A percentile compares a stretch with the other conserved stretches of the same genome.
Evolutionary conservation across 2,329 filamentous ascomycete species (phyloP).

Genomic region (Ploettnerulaceae sp.): DNA sequence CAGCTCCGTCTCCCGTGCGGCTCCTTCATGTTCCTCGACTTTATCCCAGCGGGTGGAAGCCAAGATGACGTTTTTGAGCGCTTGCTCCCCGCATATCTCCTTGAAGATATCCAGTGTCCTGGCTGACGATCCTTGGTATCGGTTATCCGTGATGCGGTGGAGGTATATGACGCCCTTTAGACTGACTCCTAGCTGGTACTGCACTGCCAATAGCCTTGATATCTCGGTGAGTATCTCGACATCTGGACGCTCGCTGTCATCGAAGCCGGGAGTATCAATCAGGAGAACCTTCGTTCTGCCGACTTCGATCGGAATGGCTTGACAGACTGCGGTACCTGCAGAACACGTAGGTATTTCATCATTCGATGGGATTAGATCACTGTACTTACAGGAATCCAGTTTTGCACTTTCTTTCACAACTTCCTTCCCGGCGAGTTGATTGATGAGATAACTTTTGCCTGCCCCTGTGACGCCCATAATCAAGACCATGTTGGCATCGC

Average conservation of each 20-base stretch:
- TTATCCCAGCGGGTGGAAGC: slow-evolving; percentile 38
- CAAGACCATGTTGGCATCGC: not conserved
- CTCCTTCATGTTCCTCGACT: slow-evolving; percentile 12
- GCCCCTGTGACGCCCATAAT: not conserved
- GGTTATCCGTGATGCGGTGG: slow-evolving; percentile 35
- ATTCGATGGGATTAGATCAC: no score
- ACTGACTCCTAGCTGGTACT: slow-evolving; percentile 19
- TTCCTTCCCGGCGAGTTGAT: no score
- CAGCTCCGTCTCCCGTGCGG: slow-evolving; percentile 23
- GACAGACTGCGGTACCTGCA: not conserved
- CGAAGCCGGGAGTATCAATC: slow-evolving; percentile 40
- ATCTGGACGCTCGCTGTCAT: slow-evolving; percentile 36
- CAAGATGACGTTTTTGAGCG: slow-evolving; percentile 35
- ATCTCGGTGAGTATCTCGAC: slow-evolving; percentile 36
- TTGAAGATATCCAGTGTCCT: slow-evolving; percentile 37
- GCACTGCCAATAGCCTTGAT: slow-evolving; percentile 30
- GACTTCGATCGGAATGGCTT: not conserved
- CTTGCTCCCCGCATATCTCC: slow-evolving; percentile 36
- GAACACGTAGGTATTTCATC: no score
- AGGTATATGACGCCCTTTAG: slow-evolving; percentile 33
- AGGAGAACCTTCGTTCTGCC: not conserved
- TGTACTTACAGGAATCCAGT: not conserved
- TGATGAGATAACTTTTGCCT: not conserved
- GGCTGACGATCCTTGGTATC: slow-evolving; percentile 34
- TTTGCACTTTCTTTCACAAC: not conserved